phyloP scores from a whole-genome alignment of 768 basidiomycete species.

The Calocera viscosa region DNA sequence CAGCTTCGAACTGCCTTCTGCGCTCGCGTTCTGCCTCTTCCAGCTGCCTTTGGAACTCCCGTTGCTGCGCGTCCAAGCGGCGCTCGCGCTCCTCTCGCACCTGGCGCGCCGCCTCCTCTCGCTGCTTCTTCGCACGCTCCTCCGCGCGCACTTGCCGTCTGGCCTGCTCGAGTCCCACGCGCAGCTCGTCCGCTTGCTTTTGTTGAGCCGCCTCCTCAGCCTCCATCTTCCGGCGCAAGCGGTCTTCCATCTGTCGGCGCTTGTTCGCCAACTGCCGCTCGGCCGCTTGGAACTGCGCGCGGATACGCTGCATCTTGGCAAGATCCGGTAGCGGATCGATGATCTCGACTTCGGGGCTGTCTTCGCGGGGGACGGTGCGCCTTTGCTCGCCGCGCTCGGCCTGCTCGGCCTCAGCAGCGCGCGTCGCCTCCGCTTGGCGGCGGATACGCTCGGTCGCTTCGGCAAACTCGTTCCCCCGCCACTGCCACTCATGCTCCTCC shows the following conservation, averaged over 20 bases:
- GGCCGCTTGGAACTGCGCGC: neutral
- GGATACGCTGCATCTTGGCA: neutral
- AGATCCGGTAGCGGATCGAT: neutral
- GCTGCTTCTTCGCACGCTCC: neutral
- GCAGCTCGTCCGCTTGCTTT: neutral
- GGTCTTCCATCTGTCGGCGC: neutral
- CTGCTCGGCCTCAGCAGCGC: neutral
- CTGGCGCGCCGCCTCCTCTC: neutral
- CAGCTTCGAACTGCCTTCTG: neutral
- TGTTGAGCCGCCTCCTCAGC: neutral
- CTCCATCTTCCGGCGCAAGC: neutral
- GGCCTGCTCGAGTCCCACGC: neutral
- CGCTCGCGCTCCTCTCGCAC: neutral
- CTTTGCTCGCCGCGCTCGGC: neutral
- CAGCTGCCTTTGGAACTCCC: neutral
- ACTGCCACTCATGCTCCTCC: neutral
- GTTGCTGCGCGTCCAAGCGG: neutral
- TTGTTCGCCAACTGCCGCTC: neutral
- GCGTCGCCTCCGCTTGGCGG: neutral
- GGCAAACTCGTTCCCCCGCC: neutral
- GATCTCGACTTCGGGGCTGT: constrained; percentile 1
- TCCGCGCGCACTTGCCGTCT: neutral
- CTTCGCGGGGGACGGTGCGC: neutral
- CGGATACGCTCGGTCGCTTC: neutral
- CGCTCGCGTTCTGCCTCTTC: neutral